Evolutionary conservation across 345 rosid species (phyloP), one percentile per base, ranked within the genome.

Genomic region (Erucastrum elatum): DNA sequence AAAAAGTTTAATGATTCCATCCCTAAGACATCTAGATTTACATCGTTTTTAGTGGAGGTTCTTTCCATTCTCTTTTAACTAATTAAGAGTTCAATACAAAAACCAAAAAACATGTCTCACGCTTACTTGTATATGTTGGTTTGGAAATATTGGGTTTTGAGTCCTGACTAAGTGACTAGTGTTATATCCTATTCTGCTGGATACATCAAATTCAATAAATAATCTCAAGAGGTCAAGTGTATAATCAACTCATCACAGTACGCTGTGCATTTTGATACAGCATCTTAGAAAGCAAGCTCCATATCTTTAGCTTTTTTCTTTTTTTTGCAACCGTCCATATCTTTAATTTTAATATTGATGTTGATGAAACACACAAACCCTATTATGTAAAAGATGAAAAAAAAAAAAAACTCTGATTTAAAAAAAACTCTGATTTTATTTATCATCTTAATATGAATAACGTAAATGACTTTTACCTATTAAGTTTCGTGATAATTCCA

Each of bases 1-100:
- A 64, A 53, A n/a, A 7, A 0, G 25, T 53, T 77, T 71, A 16
- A 37, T 77, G 71, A 64, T 77, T 71, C 60, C 8, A 77, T 77
- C 75, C 64, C 65, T 77, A 61, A 49, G 39, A 69, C n/a, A 61
- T n/a, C 39, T 35, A 16, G 21, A 34, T 62, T 21, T 69, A 44
- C 53, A 61, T 46, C 15, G 67, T 37, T 66, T 34, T 26, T 5
- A 25, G 9, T 26, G 10, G 25, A 41, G 39, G 41, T 75, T 66
- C 66, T 67, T 41, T 35, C 30, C 30, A 67, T 55, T 41, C 6
- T 55, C 6, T 35, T 3, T 4, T 2, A 41, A 29, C 33, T 21
- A 21, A 21, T 21, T 58, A 59, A 66, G 2, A 39, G 27, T 11
- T 74, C 39, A 16, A 39, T 29, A 21, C 21, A 21, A 21, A 21